These are phyloP conservation scores for Pestalotiopsis sp. DNA, from an alignment of 2,329 filamentous ascomycete genomes.

Conservation along the genomic window DNA sequence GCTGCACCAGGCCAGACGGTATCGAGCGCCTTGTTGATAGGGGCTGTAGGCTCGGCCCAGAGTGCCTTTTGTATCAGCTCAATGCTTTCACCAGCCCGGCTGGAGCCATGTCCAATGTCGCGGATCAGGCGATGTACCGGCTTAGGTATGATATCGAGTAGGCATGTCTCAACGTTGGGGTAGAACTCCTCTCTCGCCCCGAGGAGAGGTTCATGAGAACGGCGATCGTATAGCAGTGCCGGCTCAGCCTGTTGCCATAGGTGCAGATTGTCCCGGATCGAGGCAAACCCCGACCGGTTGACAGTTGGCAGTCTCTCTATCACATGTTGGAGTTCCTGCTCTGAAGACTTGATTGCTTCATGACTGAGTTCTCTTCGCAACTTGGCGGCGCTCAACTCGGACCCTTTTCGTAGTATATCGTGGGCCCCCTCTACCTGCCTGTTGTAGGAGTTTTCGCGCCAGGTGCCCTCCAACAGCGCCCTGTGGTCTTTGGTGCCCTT, in stretches of 20 bases:
- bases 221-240: slow-evolving; percentile 68
- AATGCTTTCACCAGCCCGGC: slow-evolving; percentile 51
- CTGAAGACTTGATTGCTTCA: slow-evolving; percentile 29
- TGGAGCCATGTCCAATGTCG: slow-evolving; percentile 42
- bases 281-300: slow-evolving; percentile 37
- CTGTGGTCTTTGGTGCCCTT: background rate
- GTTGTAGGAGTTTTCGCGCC: slow-evolving; percentile 22
- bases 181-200: slow-evolving; percentile 65
- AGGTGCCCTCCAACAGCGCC: slow-evolving; percentile 16
- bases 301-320: slow-evolving; percentile 31
- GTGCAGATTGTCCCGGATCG: slow-evolving; percentile 57
- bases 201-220: slow-evolving; percentile 70
- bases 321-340: slow-evolving; percentile 20
- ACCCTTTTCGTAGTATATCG: slow-evolving; percentile 5
- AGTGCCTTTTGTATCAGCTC: slow-evolving; percentile 54
- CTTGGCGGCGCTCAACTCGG: slow-evolving; percentile 18
- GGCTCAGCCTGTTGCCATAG: slow-evolving; percentile 52
- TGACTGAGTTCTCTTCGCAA: slow-evolving; percentile 17
- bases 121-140: slow-evolving; percentile 51
- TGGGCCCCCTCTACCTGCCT: slow-evolving; percentile 19
- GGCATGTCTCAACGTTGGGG: slow-evolving; percentile 57
- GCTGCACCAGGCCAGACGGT: slow-evolving; percentile 62
- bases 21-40: slow-evolving; percentile 49
- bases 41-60: slow-evolving; percentile 32
- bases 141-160: slow-evolving; percentile 71